A percentile compares a stretch with the other conserved stretches of the same genome.
These are phyloP conservation scores for Zymoseptoria crescenta DNA, from an alignment of 2,329 filamentous ascomycete species.

Conservation along the genomic window DNA sequence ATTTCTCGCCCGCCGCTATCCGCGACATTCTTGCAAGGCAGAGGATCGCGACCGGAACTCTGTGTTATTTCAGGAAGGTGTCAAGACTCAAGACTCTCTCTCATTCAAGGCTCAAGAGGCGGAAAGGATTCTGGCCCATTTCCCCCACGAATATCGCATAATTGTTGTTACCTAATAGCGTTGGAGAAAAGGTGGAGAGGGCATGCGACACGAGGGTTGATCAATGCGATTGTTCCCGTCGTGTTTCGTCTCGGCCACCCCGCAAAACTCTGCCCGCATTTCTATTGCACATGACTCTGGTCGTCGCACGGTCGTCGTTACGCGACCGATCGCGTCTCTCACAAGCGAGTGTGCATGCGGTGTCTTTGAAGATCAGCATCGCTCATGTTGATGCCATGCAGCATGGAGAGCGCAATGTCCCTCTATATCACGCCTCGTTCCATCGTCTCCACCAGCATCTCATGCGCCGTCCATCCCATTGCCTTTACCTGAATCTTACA, in stretches of 20 bases:
- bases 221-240: neutral
- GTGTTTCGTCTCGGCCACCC: neutral
- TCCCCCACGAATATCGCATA: neutral
- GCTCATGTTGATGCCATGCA: too few relatives aligned
- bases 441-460: constrained; percentile 20
- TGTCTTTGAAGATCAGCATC: too few relatives aligned
- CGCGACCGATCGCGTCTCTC: too few relatives aligned
- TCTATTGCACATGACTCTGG: neutral
- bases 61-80: neutral
- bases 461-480: constrained; percentile 21
- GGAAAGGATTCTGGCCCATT: neutral
- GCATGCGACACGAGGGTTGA: neutral
- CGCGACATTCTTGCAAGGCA: neutral
- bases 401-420: too few relatives aligned
- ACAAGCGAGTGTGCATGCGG: too few relatives aligned
- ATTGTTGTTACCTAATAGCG: neutral
- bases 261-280: neutral
- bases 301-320: too few relatives aligned
- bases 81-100: neutral
- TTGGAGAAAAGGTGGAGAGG: neutral
- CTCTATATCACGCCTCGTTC: too few relatives aligned
- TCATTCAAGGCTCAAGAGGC: too few relatives aligned
- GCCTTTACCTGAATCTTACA: constrained; percentile 62
- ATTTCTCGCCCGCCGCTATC: neutral
- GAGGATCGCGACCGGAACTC: neutral